Percentiles rank a stretch among this genome's conserved stretches.
Conservation (phyloP, 345 rosid genomes). For the Corchorus capsularis region DNA sequence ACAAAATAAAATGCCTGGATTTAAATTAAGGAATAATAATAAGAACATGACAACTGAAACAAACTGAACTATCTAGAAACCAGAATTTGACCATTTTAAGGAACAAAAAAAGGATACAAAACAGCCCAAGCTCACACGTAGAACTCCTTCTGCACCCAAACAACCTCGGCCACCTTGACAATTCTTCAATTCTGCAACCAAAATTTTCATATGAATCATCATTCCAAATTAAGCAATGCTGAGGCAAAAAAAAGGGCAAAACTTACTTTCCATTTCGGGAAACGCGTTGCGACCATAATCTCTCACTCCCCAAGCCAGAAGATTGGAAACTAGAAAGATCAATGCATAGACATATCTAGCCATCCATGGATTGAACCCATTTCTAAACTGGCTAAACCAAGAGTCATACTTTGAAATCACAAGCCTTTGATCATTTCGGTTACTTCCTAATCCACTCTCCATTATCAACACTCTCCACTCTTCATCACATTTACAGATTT, state of each 20-base stretch:
- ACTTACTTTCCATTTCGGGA: conserved; percentile 71
- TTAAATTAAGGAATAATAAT: conserved; percentile 12
- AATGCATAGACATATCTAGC: conserved; percentile 84
- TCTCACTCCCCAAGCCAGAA: conserved; percentile 89
- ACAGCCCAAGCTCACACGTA: conserved; percentile 96
- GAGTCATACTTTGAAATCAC: conserved; percentile 51
- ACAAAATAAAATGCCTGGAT: conserved; percentile 62
- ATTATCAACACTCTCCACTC: conserved; percentile 43
- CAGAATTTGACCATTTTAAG: not conserved
- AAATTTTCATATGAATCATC: conserved; percentile 5
- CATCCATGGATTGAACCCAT: conserved; percentile 93
- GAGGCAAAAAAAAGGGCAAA: conserved; percentile 13
- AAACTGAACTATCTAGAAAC: not conserved
- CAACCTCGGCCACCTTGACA: conserved; percentile 80
- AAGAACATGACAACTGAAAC: not conserved
- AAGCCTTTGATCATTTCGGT: conserved; percentile 28
- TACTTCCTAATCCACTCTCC: conserved; percentile 54
- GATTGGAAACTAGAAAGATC: conserved; percentile 73
- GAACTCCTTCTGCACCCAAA: conserved; percentile 89
- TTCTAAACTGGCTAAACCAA: conserved; percentile 79
- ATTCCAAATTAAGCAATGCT: not conserved
- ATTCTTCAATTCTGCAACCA: conserved; percentile 60
- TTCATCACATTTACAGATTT: conserved; percentile 44
- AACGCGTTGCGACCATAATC: conserved; percentile 75
- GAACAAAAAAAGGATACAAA: conserved; percentile 69